phyloP scores from a whole-genome alignment of 352 stramenopile species.

The Phytophthora citricola region DNA sequence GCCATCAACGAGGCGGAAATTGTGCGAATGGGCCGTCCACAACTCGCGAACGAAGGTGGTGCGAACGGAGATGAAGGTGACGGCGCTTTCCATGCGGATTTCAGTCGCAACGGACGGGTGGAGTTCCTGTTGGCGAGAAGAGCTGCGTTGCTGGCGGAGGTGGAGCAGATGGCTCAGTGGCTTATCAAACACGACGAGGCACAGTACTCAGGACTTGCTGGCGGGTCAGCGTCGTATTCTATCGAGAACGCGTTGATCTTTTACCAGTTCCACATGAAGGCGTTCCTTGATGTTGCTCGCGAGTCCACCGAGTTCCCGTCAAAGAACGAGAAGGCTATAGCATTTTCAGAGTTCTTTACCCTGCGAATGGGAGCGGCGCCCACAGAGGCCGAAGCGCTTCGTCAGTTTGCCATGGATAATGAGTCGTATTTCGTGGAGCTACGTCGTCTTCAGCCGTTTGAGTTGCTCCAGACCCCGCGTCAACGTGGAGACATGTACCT shows the following conservation, averaged over 20 bases:
- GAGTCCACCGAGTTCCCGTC: conserved; percentile 17
- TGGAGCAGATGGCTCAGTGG: conserved; percentile 92
- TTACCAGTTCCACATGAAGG: conserved; percentile 91
- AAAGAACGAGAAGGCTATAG: conserved; percentile 26
- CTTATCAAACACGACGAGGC: conserved; percentile 63
- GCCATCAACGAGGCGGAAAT: conserved; percentile 86
- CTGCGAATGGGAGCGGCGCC: conserved; percentile 38
- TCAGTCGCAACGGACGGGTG: conserved; percentile 94
- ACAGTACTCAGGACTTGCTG: conserved; percentile 55
- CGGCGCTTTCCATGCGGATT: conserved; percentile 93
- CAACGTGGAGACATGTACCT: conserved; percentile 96
- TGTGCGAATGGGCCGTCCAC: conserved; percentile 85
- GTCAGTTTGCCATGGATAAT: conserved; percentile 72
- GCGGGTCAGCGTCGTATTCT: conserved; percentile 90
- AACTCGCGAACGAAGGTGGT: conserved; percentile 12
- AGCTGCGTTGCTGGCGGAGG: conserved; percentile 89
- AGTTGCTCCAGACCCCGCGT: conserved; percentile 92
- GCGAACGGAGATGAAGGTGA: conserved; percentile 43
- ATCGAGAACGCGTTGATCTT: conserved; percentile 97
- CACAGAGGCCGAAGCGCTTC: conserved; percentile 29
- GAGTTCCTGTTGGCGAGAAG: conserved; percentile 74
- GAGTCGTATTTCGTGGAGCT: conserved; percentile 94
- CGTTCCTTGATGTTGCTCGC: conserved; percentile 63
- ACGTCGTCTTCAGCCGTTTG: conserved; percentile 92
- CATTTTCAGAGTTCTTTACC: conserved; percentile 50